Evolutionary conservation across 2,329 filamentous ascomycete genomes (phyloP), one percentile per base, ranked within the genome.

Genomic region (Coleophoma crateriformis): DNA sequence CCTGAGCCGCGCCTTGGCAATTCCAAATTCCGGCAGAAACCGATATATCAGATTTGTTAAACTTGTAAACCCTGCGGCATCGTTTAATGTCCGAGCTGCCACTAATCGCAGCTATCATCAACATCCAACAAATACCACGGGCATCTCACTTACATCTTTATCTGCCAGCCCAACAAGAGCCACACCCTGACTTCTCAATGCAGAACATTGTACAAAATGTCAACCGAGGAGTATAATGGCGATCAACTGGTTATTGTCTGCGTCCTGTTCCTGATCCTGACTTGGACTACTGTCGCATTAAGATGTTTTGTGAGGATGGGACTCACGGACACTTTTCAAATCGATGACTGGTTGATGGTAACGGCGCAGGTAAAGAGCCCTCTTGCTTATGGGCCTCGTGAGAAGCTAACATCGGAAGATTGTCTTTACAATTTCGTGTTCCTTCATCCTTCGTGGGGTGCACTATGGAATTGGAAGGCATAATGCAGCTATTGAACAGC

Each of bases 401-500:
- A 10, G 27, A 27, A 43, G 35, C 35, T 38, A 33, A 13, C n/a
- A 22, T 15, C 40, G n/a, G 32, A n/a, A 57, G 54, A n/a, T 48
- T 13, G 34, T 53, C 22, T 58, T 53, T 19, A 53, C 47, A 12
- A 6, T 52, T n/a, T 51, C 48, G n/a, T 54, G 52, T 42, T 22
- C 40, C 33, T 56, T 47, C 40, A 49, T 56, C 15, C 35, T 56
- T 15, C 15, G 19, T 15, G 54, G 49, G 22, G 33, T 59, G 6
- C 48, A 54, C 7, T 54, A 52, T 50, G 57, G 57, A 17, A 47
- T 59, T 17, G 57, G 57, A 12, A 52, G 47, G 33, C 55, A 59
- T 33, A 56, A 54, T 41, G 10, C 20, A 1, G 46, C 27, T 34
- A 32, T 57, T 13, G 19, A 41, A 11, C 5, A 20, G 12, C 5